These are phyloP conservation scores for Spathaspora sp. DNA, from an alignment of 1,139 yeast genomes.

Conservation along the genomic window DNA sequence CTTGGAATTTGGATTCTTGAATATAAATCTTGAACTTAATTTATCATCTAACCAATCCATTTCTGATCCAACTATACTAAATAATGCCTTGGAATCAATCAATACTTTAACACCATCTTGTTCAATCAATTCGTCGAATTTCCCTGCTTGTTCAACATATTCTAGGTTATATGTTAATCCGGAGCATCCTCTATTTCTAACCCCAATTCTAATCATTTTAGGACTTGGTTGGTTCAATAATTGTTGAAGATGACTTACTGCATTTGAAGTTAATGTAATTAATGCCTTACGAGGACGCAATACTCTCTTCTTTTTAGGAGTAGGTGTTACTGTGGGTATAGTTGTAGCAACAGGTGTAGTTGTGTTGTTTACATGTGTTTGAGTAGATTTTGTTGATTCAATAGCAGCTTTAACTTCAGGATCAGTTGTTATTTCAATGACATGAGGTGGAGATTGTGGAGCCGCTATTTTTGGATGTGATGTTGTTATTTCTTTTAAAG, in stretches of 20 bases:
- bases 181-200: conserved; percentile 94
- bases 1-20: conserved; percentile 92
- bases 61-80: conserved; percentile 93
- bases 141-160: conserved; percentile 85
- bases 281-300: conserved; percentile 84
- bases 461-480: conserved; percentile 11
- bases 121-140: conserved; percentile 87
- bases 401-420: conserved; percentile 14
- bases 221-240: conserved; percentile 82
- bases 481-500: conserved; percentile 12
- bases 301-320: conserved; percentile 51
- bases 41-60: conserved; percentile 99
- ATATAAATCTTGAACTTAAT: conserved; percentile 82
- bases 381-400: conserved; percentile 5
- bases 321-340: conserved; percentile 8
- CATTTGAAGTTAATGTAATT: conserved; percentile 72
- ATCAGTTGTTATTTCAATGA: conserved; percentile 12
- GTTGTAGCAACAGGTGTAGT: conserved; percentile 8
- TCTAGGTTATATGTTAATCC: conserved; percentile 90
- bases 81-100: conserved; percentile 92
- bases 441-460: conserved; percentile 9
- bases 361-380: conserved; percentile 6
- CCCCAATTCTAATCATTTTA: conserved; percentile 86
- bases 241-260: conserved; percentile 65
- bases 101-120: conserved; percentile 93